Evolutionary conservation across 2,329 filamentous ascomycete species (phyloP).

Genomic region (Botrytis galanthina): DNA sequence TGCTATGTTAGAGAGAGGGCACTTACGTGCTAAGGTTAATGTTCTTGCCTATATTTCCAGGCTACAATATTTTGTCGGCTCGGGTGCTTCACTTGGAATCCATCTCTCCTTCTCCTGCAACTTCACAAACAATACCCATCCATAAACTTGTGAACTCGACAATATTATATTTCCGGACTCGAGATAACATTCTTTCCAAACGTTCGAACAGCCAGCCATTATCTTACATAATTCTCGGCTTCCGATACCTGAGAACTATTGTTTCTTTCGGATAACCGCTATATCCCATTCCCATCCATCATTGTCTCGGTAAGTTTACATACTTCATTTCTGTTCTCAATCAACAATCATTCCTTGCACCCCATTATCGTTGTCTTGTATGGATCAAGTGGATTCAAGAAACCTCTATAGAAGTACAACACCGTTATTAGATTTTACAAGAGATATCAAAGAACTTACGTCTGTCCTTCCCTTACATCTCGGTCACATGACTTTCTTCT

Average conservation of each 20-base stretch:
- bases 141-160: not conserved
- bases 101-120: not conserved
- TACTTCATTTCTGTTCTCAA: not conserved
- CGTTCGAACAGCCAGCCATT: not conserved
- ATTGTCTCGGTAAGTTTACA: slow-evolving; percentile 12
- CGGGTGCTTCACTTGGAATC: not conserved
- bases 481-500: not conserved
- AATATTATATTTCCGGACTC: not conserved
- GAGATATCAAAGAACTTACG: not conserved
- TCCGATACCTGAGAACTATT: not conserved
- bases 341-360: not conserved
- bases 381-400: not conserved
- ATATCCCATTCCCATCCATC: not conserved
- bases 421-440: not conserved
- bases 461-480: not conserved
- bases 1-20: not conserved
- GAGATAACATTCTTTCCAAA: not conserved
- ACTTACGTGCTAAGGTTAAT: not conserved
- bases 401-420: not conserved
- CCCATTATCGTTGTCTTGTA: not conserved
- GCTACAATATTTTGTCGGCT: not conserved
- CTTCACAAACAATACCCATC: not conserved
- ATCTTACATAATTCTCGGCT: not conserved
- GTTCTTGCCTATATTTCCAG: not conserved
- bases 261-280: not conserved